Evolutionary conservation across 352 stramenopile genomes (phyloP).

Genomic region (Elongisporangium undulatum): DNA sequence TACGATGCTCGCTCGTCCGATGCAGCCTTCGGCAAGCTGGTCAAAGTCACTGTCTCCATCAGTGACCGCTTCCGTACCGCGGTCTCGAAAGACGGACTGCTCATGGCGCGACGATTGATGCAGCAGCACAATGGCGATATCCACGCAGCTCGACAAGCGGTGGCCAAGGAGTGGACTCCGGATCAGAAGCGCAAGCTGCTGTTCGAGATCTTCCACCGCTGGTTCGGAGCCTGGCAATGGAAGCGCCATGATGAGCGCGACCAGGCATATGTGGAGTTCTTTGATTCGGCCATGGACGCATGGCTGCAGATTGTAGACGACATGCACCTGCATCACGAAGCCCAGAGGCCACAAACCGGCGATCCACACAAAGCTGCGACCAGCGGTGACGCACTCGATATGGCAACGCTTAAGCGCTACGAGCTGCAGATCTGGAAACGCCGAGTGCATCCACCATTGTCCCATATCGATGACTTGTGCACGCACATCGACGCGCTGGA

Average conservation of each 20-base stretch:
- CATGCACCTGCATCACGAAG: slow-evolving; percentile 26
- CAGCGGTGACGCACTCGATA: slow-evolving; percentile 13
- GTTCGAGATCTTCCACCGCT: slow-evolving; percentile 35
- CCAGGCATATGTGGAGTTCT: slow-evolving; percentile 42
- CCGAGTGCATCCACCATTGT: slow-evolving; percentile 36
- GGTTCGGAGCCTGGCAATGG: slow-evolving; percentile 36
- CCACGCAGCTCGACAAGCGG: slow-evolving; percentile 19
- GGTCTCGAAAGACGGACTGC: slow-evolving; percentile 39
- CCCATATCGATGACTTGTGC: slow-evolving; percentile 59
- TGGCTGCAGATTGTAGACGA: slow-evolving; percentile 62
- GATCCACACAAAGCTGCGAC: not conserved
- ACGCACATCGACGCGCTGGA: slow-evolving; percentile 60
- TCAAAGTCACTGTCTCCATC: slow-evolving; percentile 43
- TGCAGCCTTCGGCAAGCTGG: slow-evolving; percentile 49
- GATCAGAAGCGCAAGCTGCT: slow-evolving; percentile 44
- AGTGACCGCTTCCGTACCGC: slow-evolving; percentile 42
- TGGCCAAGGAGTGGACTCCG: slow-evolving; percentile 27
- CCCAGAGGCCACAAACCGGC: slow-evolving; percentile 1
- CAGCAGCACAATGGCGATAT: slow-evolving; percentile 23
- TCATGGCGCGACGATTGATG: slow-evolving; percentile 33
- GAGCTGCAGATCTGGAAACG: slow-evolving; percentile 68
- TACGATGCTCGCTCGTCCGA: slow-evolving; percentile 59
- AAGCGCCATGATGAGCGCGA: slow-evolving; percentile 18
- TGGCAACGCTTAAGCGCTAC: slow-evolving; percentile 38
- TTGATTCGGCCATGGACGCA: slow-evolving; percentile 50